Percentiles rank a stretch among this genome's conserved stretches.
phyloP scores from a whole-genome alignment of 805 yeast genomes.

The Vanderwaltozyma polyspora region DNA sequence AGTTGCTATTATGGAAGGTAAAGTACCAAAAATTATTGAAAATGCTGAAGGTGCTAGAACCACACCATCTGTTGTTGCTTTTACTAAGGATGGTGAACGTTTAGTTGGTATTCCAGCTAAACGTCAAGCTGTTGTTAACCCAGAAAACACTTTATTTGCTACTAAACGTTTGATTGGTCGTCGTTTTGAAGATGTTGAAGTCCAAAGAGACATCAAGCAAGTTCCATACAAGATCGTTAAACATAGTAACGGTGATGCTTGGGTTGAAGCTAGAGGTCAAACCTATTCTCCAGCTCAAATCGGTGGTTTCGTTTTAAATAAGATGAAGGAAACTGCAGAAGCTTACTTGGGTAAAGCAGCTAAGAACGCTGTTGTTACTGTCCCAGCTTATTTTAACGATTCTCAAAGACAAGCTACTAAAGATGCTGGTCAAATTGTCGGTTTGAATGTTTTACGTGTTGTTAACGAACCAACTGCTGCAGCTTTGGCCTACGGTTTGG shows the following conservation, averaged over 20 bases:
- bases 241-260: conserved; percentile 90
- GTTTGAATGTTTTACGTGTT: conserved; percentile 71
- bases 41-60: conserved; percentile 79
- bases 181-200: conserved; percentile 80
- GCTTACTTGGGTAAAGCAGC: conserved; percentile 78
- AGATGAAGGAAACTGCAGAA: conserved; percentile 98
- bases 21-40: conserved; percentile 59
- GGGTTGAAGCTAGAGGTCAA: conserved; percentile 86
- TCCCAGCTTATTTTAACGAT: conserved; percentile 81
- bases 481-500: conserved; percentile 90
- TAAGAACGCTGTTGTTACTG: conserved; percentile 81
- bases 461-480: conserved; percentile 85
- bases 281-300: conserved; percentile 90
- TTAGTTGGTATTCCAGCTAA: conserved; percentile 91
- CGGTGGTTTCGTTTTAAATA: conserved; percentile 86
- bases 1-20: conserved; percentile 69
- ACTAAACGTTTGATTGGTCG: conserved; percentile 93
- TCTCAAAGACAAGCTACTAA: conserved; percentile 79
- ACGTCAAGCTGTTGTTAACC: conserved; percentile 92
- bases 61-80: conserved; percentile 91
- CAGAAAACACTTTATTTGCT: conserved; percentile 86
- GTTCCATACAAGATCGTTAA: conserved; percentile 87
- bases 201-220: conserved; percentile 76
- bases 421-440: conserved; percentile 96
- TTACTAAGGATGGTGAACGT: conserved; percentile 84